These are phyloP conservation scores for Acacia confusa DNA, from an alignment of 306 rosid species.

Conservation along the genomic window DNA sequence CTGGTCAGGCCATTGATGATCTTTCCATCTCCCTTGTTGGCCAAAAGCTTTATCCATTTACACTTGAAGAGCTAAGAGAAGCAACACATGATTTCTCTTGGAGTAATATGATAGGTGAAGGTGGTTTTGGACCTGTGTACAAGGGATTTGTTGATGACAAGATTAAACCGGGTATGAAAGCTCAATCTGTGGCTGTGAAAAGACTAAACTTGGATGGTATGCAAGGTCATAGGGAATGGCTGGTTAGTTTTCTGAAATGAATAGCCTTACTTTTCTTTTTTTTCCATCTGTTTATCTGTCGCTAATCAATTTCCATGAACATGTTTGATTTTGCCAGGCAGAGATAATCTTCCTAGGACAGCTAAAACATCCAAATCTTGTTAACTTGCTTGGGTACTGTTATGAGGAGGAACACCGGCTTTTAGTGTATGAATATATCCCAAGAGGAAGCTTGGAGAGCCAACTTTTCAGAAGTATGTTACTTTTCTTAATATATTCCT, in stretches of 20 bases:
- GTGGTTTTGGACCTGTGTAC: constrained; percentile 92
- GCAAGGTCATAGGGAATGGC: constrained; percentile 95
- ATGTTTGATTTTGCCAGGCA: constrained; percentile 46
- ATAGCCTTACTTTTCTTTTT: neutral
- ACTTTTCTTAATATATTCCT: neutral
- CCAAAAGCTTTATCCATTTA: constrained; percentile 62
- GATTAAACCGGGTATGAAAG: constrained; percentile 59
- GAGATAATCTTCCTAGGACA: constrained; percentile 82
- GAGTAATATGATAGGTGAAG: constrained; percentile 80
- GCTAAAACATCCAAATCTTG: constrained; percentile 75
- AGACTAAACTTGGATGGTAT: constrained; percentile 73
- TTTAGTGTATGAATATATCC: constrained; percentile 73
- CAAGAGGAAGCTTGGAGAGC: constrained; percentile 79
- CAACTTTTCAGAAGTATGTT: constrained; percentile 76
- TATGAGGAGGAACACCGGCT: constrained; percentile 74
- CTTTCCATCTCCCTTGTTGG: constrained; percentile 65
- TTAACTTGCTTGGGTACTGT: constrained; percentile 79
- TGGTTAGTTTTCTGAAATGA: constrained; percentile 54
- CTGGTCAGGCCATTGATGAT: constrained; percentile 54
- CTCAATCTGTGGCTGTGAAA: constrained; percentile 89
- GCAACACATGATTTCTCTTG: constrained; percentile 57
- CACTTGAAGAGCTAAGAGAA: constrained; percentile 64
- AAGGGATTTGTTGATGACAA: constrained; percentile 75
- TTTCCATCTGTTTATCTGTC: constrained; percentile 7
- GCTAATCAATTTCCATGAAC: constrained; percentile 7